phyloP scores from a whole-genome alignment of 371 early-diverging fungal species.

The Lichtheimia ramosa region DNA sequence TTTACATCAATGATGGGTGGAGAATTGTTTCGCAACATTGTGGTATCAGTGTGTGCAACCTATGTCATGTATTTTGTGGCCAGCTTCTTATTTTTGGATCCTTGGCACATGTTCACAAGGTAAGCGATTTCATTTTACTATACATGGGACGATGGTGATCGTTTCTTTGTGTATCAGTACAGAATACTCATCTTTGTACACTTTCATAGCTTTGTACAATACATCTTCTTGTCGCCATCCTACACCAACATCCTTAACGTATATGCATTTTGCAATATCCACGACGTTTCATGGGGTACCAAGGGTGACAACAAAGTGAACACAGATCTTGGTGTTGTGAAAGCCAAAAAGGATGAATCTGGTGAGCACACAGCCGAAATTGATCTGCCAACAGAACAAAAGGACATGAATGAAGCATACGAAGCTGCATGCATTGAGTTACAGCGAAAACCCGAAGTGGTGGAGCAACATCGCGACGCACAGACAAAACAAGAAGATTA shows the following conservation, averaged over 20 bases:
- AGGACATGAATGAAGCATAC: conserved; percentile 78
- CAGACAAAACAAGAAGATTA: conserved; percentile 84
- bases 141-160: conserved; percentile 42
- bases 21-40: conserved; percentile 55
- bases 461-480: conserved; percentile 65
- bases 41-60: conserved; percentile 64
- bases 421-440: conserved; percentile 68
- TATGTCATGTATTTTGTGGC: conserved; percentile 68
- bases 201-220: conserved; percentile 51
- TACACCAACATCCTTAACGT: conserved; percentile 66
- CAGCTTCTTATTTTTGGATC: conserved; percentile 66
- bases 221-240: conserved; percentile 61
- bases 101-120: conserved; percentile 69
- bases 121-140: conserved; percentile 28
- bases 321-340: conserved; percentile 67
- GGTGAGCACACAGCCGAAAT: conserved; percentile 57
- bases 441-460: conserved; percentile 43
- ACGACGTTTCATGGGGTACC: conserved; percentile 90
- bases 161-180: conserved; percentile 14
- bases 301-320: conserved; percentile 77
- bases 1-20: conserved; percentile 32
- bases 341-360: conserved; percentile 50
- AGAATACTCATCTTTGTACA: neutral
- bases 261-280: conserved; percentile 72
- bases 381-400: conserved; percentile 70